phyloP scores from a whole-genome alignment of 345 rosid genomes.

The Orychophragmus violaceus region DNA sequence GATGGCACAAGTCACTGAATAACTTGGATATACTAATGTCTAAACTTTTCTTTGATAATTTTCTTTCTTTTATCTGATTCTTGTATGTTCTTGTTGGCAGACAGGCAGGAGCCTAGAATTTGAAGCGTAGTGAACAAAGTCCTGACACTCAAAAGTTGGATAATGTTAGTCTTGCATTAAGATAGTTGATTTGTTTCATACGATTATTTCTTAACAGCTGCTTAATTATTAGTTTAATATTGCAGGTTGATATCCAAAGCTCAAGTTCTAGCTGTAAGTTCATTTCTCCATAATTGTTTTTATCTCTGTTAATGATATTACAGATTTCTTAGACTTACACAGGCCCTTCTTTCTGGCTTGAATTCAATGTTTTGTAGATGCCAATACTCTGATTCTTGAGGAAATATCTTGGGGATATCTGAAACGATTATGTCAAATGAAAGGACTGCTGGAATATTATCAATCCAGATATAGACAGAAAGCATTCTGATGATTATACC shows the following conservation, averaged over 20 bases:
- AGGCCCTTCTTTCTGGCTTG: too few species aligned
- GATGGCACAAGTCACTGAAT: neutral
- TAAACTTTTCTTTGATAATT: neutral
- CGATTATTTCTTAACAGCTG: neutral
- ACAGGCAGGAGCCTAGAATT: constrained; percentile 36
- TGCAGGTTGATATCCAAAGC: constrained; percentile 50
- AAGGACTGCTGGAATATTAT: too few species aligned
- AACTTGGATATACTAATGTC: neutral
- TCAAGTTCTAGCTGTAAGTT: constrained; percentile 48
- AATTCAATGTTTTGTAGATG: too few species aligned
- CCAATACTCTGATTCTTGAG: too few species aligned
- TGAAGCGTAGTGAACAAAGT: constrained; percentile 28
- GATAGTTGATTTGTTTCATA: neutral
- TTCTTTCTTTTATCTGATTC: constrained; percentile 24
- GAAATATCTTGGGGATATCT: too few species aligned
- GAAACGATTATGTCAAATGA: too few species aligned
- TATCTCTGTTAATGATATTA: neutral
- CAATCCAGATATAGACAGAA: too few species aligned
- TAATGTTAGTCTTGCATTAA: constrained; percentile 37
- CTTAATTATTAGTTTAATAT: constrained; percentile 14
- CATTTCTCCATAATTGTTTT: neutral
- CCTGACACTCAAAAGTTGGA: constrained; percentile 29
- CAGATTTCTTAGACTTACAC: too few species aligned
- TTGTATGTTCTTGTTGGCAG: constrained; percentile 38
- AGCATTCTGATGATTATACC: too few species aligned